phyloP scores from a whole-genome alignment of 139 green algal genomes.

The Chlamydomonas incerta region DNA sequence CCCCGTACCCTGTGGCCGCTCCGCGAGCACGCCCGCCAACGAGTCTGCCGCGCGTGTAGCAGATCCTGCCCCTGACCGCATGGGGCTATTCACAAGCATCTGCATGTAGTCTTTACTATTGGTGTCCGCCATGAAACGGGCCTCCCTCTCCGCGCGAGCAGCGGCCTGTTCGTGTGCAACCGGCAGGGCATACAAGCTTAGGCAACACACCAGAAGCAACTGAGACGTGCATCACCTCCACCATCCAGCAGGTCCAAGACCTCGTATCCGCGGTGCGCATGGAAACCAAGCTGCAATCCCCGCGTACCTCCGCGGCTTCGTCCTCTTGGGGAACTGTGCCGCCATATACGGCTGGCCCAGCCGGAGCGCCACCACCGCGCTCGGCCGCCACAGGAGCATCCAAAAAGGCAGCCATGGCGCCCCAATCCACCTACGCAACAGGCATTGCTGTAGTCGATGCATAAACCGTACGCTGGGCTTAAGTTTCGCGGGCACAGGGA shows the following conservation, averaged over 20 bases:
- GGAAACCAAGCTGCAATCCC: too few relatives aligned
- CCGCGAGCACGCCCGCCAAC: slow-evolving; percentile 37
- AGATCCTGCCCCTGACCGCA: slow-evolving; percentile 34
- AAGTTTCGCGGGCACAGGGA: too few relatives aligned
- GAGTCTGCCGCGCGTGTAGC: slow-evolving; percentile 54
- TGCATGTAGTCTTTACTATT: slow-evolving; percentile 6
- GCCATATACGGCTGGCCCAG: neutral
- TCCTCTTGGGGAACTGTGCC: neutral
- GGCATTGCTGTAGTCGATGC: too few relatives aligned
- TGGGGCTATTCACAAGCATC: slow-evolving; percentile 21
- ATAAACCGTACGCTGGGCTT: too few relatives aligned
- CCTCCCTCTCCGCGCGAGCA: neutral
- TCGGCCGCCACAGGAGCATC: slow-evolving; percentile 6
- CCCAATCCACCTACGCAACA: slow-evolving; percentile 7
- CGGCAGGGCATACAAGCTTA: too few relatives aligned
- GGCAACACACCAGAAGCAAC: too few relatives aligned
- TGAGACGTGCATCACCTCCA: too few relatives aligned
- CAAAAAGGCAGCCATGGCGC: slow-evolving; percentile 21
- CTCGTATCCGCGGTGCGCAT: too few relatives aligned
- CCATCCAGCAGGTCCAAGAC: too few relatives aligned
- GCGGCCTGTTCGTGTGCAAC: slow-evolving; percentile 15
- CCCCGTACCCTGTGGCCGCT: neutral
- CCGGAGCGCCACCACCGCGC: neutral
- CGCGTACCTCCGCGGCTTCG: too few relatives aligned
- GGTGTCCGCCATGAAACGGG: neutral